These are phyloP conservation scores for Nitzschia sp. DNA, from an alignment of 108 stramenopile genomes.

Conservation along the genomic window DNA sequence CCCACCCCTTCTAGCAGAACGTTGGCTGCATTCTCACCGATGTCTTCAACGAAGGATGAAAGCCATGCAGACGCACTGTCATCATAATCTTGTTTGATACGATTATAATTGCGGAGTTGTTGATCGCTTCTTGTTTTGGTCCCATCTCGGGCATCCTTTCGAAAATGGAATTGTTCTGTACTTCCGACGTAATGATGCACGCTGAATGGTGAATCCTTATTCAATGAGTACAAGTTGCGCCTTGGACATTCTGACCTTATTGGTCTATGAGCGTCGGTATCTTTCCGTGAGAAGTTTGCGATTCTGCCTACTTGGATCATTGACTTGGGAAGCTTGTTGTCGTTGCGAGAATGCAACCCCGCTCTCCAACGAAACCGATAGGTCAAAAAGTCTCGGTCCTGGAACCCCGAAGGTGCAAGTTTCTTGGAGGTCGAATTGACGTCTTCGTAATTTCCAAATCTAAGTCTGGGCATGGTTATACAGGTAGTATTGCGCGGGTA, in stretches of 20 bases:
- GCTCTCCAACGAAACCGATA: conserved; percentile 23
- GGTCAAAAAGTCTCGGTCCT: conserved; percentile 14
- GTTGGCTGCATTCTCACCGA: background rate
- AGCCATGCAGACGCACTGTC: conserved; percentile 10
- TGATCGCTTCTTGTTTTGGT: conserved; percentile 11
- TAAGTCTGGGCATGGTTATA: conserved; percentile 30
- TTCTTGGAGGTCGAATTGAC: background rate
- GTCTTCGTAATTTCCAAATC: conserved; percentile 26
- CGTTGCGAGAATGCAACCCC: conserved; percentile 3
- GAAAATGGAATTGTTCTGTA: conserved; percentile 17
- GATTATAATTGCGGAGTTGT: conserved; percentile 1
- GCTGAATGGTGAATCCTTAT: conserved; percentile 11
- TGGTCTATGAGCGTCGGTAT: conserved; percentile 26
- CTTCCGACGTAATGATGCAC: conserved; percentile 38
- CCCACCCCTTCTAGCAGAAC: conserved; percentile 12
- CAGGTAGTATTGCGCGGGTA: conserved; percentile 11
- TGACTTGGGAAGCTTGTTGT: conserved; percentile 20
- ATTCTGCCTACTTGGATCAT: conserved; percentile 17
- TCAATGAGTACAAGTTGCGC: conserved; percentile 8
- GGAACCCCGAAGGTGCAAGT: background rate
- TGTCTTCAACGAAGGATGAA: conserved; percentile 3
- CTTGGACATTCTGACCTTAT: conserved; percentile 18
- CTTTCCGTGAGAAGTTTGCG: conserved; percentile 14
- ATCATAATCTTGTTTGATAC: background rate
- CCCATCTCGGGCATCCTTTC: conserved; percentile 33